Evolutionary conservation across 805 yeast species (phyloP).

Genomic region (Millerago galiae): DNA sequence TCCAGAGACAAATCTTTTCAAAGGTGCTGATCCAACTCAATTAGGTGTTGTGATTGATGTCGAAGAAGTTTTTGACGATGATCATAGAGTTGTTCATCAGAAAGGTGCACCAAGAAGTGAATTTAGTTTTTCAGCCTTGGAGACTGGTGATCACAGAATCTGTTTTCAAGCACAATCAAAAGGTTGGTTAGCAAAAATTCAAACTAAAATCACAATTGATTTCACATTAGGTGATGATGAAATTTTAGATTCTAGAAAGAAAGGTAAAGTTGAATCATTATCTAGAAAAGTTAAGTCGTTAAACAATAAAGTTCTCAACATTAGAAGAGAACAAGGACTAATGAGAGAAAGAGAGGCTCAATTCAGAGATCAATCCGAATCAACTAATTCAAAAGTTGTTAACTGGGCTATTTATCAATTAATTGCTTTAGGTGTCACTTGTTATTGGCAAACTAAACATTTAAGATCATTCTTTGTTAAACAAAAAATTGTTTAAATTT

Average conservation of each 20-base stretch:
- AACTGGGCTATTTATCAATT: slow-evolving; percentile 72
- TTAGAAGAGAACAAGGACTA: slow-evolving; percentile 59
- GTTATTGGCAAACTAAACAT: slow-evolving; percentile 72
- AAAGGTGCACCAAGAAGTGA: slow-evolving; percentile 56
- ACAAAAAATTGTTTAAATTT: slow-evolving; percentile 43
- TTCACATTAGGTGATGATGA: slow-evolving; percentile 63
- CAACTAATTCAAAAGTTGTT: slow-evolving; percentile 65
- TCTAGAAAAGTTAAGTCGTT: slow-evolving; percentile 50
- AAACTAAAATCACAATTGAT: slow-evolving; percentile 69
- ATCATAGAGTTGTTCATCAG: slow-evolving; percentile 72
- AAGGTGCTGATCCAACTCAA: slow-evolving; percentile 28
- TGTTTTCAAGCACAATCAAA: slow-evolving; percentile 57
- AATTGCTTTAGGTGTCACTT: slow-evolving; percentile 57
- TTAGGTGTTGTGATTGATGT: slow-evolving; percentile 36
- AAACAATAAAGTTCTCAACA: slow-evolving; percentile 48
- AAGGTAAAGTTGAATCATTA: slow-evolving; percentile 45
- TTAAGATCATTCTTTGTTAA: slow-evolving; percentile 78
- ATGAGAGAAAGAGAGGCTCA: slow-evolving; percentile 64
- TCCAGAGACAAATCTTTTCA: slow-evolving; percentile 28
- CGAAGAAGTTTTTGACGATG: slow-evolving; percentile 74
- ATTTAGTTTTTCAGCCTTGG: slow-evolving; percentile 76
- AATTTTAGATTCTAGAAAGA: slow-evolving; percentile 55
- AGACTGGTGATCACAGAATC: slow-evolving; percentile 80
- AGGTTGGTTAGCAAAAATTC: slow-evolving; percentile 30
- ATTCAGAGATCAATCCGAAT: slow-evolving; percentile 74